phyloP scores from a whole-genome alignment of 2,329 filamentous ascomycete genomes.

The Hortaea sp. region DNA sequence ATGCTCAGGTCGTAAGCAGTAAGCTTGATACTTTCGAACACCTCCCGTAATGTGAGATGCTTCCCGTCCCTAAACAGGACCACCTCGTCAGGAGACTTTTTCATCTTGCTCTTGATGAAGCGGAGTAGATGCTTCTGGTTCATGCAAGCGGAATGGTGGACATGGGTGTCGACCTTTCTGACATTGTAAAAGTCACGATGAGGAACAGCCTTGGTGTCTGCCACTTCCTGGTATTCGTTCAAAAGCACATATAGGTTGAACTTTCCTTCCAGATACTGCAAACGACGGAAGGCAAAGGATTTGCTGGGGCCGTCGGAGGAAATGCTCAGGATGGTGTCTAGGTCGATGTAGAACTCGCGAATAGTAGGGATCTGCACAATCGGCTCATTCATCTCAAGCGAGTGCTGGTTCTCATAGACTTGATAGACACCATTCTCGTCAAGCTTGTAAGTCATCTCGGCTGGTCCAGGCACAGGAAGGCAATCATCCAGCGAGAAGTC shows the following conservation, averaged over 20 bases:
- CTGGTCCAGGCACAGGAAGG: slow-evolving; percentile 59
- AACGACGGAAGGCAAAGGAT: slow-evolving; percentile 86
- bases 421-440: slow-evolving; percentile 86
- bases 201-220: slow-evolving; percentile 93
- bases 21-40: slow-evolving; percentile 94
- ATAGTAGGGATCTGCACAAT: slow-evolving; percentile 80
- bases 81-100: slow-evolving; percentile 89
- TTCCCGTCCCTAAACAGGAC: slow-evolving; percentile 89
- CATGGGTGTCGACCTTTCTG: slow-evolving; percentile 95
- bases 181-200: slow-evolving; percentile 99
- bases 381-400: slow-evolving; percentile 54
- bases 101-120: slow-evolving; percentile 99
- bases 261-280: slow-evolving; percentile 93
- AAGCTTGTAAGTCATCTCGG: slow-evolving; percentile 64
- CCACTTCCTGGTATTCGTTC: slow-evolving; percentile 96
- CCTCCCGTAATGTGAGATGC: slow-evolving; percentile 79
- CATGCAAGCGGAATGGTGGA: slow-evolving; percentile 98
- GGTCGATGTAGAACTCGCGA: slow-evolving; percentile 89
- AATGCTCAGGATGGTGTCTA: slow-evolving; percentile 77
- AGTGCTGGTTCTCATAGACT: slow-evolving; percentile 64
- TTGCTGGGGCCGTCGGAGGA: slow-evolving; percentile 94
- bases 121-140: slow-evolving; percentile 97
- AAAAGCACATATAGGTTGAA: slow-evolving; percentile 89
- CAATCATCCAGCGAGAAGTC: slow-evolving; percentile 79
- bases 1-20: slow-evolving; percentile 97